Conservation (phyloP, 345 rosid genomes). For the Eutrema yunnanense region DNA sequence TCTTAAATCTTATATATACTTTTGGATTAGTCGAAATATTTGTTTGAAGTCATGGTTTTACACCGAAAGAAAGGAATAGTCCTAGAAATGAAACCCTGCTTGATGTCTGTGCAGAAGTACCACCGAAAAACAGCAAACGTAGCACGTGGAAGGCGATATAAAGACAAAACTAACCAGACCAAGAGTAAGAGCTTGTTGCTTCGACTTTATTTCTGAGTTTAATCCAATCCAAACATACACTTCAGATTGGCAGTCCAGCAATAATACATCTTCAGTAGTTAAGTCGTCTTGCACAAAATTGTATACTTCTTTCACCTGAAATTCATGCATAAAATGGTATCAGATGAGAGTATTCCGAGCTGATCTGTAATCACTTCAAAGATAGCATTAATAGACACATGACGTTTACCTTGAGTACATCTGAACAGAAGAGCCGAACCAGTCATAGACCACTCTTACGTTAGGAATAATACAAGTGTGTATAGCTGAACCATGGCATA, state of each 20-base stretch:
- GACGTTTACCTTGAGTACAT: slow-evolving; percentile 63
- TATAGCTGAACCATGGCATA: slow-evolving; percentile 45
- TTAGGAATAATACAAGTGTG: slow-evolving; percentile 42
- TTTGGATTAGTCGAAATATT: not conserved
- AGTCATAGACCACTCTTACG: slow-evolving; percentile 34
- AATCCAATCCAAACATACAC: slow-evolving; percentile 66
- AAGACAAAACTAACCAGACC: slow-evolving; percentile 47
- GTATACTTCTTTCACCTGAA: slow-evolving; percentile 74
- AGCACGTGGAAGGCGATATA: not conserved
- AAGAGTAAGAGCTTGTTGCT: slow-evolving; percentile 47
- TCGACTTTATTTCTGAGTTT: slow-evolving; percentile 44
- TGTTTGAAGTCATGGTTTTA: not conserved
- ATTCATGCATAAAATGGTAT: not conserved
- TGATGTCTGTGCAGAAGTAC: not conserved
- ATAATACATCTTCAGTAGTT: slow-evolving; percentile 74
- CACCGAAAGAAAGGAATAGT: not conserved
- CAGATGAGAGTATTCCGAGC: not conserved
- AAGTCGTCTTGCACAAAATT: slow-evolving; percentile 87
- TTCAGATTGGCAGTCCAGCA: slow-evolving; percentile 62
- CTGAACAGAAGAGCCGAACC: slow-evolving; percentile 47
- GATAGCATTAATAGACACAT: not conserved
- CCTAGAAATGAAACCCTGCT: not conserved
- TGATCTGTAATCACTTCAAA: slow-evolving; percentile 1
- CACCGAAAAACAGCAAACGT: not conserved
- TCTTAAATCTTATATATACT: not conserved